Evolutionary conservation across 768 basidiomycete genomes (phyloP).

Genomic region (Boletellus emodensis): DNA sequence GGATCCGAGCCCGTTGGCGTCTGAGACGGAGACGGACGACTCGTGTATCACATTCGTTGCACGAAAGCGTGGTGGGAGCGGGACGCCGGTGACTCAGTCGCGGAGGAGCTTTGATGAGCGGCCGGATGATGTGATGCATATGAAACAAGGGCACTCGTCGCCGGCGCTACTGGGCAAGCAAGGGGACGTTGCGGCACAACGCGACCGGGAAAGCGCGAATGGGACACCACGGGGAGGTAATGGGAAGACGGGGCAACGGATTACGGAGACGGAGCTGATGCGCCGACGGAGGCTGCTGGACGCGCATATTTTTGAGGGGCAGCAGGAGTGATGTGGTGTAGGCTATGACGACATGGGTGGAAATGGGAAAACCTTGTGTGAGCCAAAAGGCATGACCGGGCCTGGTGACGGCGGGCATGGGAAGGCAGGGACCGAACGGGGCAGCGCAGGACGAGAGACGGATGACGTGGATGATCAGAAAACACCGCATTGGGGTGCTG

Average conservation of each 20-base stretch:
- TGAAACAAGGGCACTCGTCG: conserved; percentile 18
- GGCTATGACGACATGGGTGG: too few species aligned
- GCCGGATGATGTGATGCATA: conserved; percentile 7
- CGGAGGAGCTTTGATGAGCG: conserved; percentile 21
- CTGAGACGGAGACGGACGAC: conserved; percentile 68
- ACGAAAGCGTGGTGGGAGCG: conserved; percentile 40
- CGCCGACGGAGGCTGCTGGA: conserved; percentile 73
- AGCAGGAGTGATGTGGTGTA: not conserved
- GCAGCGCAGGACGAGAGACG: not conserved
- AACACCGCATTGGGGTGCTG: conserved; percentile 23
- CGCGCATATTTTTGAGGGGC: conserved; percentile 54
- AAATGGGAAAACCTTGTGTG: too few species aligned
- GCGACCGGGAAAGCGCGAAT: conserved; percentile 27
- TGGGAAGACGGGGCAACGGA: conserved; percentile 59
- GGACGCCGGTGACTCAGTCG: conserved; percentile 22
- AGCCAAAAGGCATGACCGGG: too few species aligned
- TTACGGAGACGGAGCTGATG: conserved; percentile 77
- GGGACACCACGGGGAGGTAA: conserved; percentile 26
- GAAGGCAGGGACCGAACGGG: not conserved
- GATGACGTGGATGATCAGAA: conserved; percentile 3
- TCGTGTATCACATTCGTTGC: conserved; percentile 68
- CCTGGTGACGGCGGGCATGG: not conserved
- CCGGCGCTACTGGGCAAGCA: conserved; percentile 6
- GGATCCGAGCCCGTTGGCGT: conserved; percentile 32
- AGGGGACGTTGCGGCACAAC: not conserved